These are phyloP conservation scores for Lachancea fermentati DNA, from an alignment of 805 yeast species.

Conservation along the genomic window DNA sequence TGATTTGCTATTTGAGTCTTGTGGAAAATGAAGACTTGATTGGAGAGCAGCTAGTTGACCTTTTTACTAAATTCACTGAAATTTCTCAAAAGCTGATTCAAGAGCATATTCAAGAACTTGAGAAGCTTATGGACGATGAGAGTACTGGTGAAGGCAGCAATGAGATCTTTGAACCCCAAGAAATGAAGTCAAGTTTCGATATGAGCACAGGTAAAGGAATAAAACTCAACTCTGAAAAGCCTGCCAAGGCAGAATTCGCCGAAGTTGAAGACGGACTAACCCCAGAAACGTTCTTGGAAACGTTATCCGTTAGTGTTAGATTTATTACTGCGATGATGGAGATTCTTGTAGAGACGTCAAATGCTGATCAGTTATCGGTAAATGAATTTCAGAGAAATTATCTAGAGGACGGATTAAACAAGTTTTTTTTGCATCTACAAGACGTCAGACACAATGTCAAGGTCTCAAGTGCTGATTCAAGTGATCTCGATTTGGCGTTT, in stretches of 20 bases:
- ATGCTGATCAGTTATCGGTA: not conserved
- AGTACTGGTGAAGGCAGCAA: conserved; percentile 7
- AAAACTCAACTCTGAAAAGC: conserved; percentile 5
- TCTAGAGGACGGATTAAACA: conserved; percentile 16
- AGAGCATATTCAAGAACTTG: conserved; percentile 18
- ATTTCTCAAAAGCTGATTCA: conserved; percentile 15
- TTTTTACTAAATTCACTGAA: conserved; percentile 15
- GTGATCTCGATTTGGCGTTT: conserved; percentile 13
- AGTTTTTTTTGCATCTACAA: conserved; percentile 16
- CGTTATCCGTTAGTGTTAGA: conserved; percentile 17
- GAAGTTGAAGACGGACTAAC: conserved; percentile 29
- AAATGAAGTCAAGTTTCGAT: conserved; percentile 6
- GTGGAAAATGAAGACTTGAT: conserved; percentile 19
- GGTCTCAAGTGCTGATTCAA: conserved; percentile 2
- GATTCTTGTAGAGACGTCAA: conserved; percentile 12
- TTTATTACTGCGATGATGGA: conserved; percentile 20
- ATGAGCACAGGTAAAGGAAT: conserved; percentile 17
- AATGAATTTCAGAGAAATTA: conserved; percentile 20
- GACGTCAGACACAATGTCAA: conserved; percentile 12
- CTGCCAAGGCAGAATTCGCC: conserved; percentile 14
- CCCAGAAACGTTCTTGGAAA: conserved; percentile 19
- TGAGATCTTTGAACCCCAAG: not conserved
- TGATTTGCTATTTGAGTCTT: conserved; percentile 22
- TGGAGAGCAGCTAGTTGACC: conserved; percentile 15
- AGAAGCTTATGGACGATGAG: not conserved